Evolutionary conservation across 1,284 basidiomycete species (phyloP), one percentile per base, ranked within the genome.

Genomic region (Apiotrichum mycotoxinovorans): DNA sequence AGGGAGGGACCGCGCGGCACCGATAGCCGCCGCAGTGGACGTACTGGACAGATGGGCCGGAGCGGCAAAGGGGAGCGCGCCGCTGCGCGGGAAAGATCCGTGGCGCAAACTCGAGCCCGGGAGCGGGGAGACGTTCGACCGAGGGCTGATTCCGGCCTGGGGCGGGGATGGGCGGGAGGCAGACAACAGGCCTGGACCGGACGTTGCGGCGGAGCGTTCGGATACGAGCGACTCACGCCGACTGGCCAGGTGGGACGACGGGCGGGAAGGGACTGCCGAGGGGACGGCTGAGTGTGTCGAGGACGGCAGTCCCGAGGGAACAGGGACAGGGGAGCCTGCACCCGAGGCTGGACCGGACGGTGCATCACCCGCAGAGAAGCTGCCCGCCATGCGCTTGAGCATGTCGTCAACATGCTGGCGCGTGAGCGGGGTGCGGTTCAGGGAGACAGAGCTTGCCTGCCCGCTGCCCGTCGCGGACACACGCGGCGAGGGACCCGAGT

Each of bases 331-430:
- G n/a, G n/a, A n/a, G n/a, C n/a, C n/a, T n/a, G n/a, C n/a, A n/a
- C n/a, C n/a, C n/a, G n/a, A n/a, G n/a, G n/a, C n/a, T n/a, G n/a
- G n/a, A n/a, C n/a, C n/a, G n/a, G 42, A 33, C 23, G 40, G 23
- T 17, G 25, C 30, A 30, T 51, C 43, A 25, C 34, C 42, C 30
- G 35, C 47, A n/a, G 47, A n/a, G 23, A 61, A 61, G 42, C 67
- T 70, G 9, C 73, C 73, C 1, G 65, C 69, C 71, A 78, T 73
- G 27, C 66, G 66, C 27, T 63, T 66, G 14, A 78, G 62, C 54
- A 69, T 66, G 48, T 73, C 74, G 38, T 76, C 73, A 33, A 76
- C 66, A 26, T 72, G 70, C 12, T 69, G 59, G 37, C 69, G 61
- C 0, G 76, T 78, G 26, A 75, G 54, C 0, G 74, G 76, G 12